Conservation (phyloP, 495 filamentous ascomycete species). For the Cercophora newfieldiana region DNA sequence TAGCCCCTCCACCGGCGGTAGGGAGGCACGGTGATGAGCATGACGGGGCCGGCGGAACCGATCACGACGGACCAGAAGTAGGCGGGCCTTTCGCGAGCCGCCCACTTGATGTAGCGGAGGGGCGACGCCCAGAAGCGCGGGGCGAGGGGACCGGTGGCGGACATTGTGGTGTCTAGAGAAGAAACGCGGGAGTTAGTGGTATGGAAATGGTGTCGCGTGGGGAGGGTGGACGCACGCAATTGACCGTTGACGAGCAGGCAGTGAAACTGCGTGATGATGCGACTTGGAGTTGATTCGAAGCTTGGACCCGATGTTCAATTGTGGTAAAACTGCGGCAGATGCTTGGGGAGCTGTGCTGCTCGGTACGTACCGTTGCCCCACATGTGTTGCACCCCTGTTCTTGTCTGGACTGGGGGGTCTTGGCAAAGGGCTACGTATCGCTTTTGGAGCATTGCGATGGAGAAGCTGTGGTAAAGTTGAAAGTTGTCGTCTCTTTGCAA, state of each 20-base stretch:
- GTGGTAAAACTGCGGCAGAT: constrained; percentile 28
- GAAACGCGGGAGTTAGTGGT: not conserved
- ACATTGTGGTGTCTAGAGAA: constrained; percentile 49
- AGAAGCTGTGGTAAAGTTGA: constrained; percentile 4
- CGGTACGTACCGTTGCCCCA: not conserved
- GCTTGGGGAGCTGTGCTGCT: not conserved
- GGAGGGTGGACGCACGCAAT: constrained; percentile 4
- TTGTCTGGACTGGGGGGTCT: constrained; percentile 17
- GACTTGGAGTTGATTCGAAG: not conserved
- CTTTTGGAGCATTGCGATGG: constrained; percentile 19
- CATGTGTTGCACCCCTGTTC: not conserved
- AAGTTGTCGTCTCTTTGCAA: constrained; percentile 15
- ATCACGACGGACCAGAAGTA: constrained; percentile 81
- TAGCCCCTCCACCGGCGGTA: constrained; percentile 69
- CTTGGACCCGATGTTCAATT: constrained; percentile 7
- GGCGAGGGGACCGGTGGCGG: constrained; percentile 51
- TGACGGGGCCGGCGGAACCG: constrained; percentile 68
- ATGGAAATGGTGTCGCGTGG: not conserved
- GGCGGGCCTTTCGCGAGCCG: constrained; percentile 80
- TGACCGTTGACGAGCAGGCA: constrained; percentile 5
- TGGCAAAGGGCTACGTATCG: constrained; percentile 44
- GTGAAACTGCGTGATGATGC: not conserved
- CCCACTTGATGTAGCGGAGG: constrained; percentile 81
- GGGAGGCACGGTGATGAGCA: constrained; percentile 67
- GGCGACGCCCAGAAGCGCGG: constrained; percentile 84